Evolutionary conservation across 2,329 filamentous ascomycete genomes (phyloP).

Genomic region (Plectosphaerella sp.): DNA sequence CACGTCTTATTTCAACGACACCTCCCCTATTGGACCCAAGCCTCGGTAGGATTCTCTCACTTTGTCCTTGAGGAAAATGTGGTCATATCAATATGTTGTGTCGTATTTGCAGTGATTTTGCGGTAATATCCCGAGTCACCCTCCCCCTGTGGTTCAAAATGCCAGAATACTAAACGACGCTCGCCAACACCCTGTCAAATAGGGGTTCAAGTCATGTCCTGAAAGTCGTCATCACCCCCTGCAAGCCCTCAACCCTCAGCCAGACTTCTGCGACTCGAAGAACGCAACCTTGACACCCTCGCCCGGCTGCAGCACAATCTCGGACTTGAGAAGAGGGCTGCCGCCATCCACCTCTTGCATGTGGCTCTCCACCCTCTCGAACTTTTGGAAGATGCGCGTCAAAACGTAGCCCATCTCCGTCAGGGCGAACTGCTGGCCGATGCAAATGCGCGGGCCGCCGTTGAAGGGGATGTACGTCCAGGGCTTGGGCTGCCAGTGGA

Average conservation of each 20-base stretch:
- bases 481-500: conserved; percentile 55
- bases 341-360: conserved; percentile 53
- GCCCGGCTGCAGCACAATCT: conserved; percentile 56
- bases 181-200: background rate
- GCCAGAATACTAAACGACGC: background rate
- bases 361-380: conserved; percentile 55
- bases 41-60: too few relatives aligned
- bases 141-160: too few relatives aligned
- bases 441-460: conserved; percentile 68
- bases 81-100: too few relatives aligned
- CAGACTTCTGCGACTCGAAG: conserved; percentile 36
- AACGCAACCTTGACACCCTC: conserved; percentile 56
- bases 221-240: too few relatives aligned
- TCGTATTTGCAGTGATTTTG: too few relatives aligned
- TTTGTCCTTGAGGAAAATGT: too few relatives aligned
- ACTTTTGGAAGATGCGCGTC: conserved; percentile 68
- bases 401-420: conserved; percentile 73
- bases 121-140: too few relatives aligned
- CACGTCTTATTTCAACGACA: background rate
- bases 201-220: background rate
- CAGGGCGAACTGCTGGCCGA: conserved; percentile 77
- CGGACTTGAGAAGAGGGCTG: conserved; percentile 47
- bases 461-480: conserved; percentile 76
- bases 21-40: background rate
- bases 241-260: background rate